These are phyloP conservation scores for Diplodia scrobiculata DNA, from an alignment of 2,329 filamentous ascomycete genomes.

Conservation along the genomic window DNA sequence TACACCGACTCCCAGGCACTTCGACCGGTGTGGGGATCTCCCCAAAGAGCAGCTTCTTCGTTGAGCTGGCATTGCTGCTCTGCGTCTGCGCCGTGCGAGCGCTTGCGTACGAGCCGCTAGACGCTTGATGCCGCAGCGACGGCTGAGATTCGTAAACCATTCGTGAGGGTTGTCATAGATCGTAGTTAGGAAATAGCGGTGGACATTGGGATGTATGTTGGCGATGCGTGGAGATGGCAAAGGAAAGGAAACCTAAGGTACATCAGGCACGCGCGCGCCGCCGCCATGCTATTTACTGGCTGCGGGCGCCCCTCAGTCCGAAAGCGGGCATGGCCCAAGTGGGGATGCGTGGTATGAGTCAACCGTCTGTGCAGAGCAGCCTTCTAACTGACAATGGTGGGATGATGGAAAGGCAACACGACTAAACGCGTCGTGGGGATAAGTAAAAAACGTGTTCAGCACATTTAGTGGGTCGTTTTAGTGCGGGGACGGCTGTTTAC, in stretches of 20 bases:
- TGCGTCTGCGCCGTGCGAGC: slow-evolving; percentile 2
- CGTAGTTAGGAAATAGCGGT: slow-evolving; percentile 18
- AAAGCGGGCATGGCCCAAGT: slow-evolving; percentile 29
- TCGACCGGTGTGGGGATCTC: slow-evolving; percentile 53
- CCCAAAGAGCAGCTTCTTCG: slow-evolving; percentile 51
- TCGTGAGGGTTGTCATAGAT: slow-evolving; percentile 31
- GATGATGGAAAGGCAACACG: slow-evolving; percentile 37
- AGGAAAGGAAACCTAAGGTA: slow-evolving; percentile 37
- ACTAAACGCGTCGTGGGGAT: slow-evolving; percentile 42
- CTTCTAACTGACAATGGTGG: slow-evolving; percentile 39
- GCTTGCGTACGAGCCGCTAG: slow-evolving; percentile 24
- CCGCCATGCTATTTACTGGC: slow-evolving; percentile 31
- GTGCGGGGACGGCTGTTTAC: background rate
- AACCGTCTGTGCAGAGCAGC: slow-evolving; percentile 35
- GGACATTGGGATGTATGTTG: slow-evolving; percentile 25
- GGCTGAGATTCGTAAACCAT: slow-evolving; percentile 45
- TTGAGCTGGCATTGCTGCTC: slow-evolving; percentile 43
- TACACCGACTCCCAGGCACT: slow-evolving; percentile 32
- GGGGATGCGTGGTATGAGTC: slow-evolving; percentile 49
- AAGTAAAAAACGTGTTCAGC: slow-evolving; percentile 20
- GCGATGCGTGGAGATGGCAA: slow-evolving; percentile 10
- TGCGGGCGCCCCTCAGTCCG: slow-evolving; percentile 13
- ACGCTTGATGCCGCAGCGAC: slow-evolving; percentile 32
- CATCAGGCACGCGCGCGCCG: slow-evolving; percentile 38
- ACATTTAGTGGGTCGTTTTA: slow-evolving; percentile 16